Evolutionary conservation across 805 yeast genomes (phyloP).

Genomic region (Ogataea siamensis): DNA sequence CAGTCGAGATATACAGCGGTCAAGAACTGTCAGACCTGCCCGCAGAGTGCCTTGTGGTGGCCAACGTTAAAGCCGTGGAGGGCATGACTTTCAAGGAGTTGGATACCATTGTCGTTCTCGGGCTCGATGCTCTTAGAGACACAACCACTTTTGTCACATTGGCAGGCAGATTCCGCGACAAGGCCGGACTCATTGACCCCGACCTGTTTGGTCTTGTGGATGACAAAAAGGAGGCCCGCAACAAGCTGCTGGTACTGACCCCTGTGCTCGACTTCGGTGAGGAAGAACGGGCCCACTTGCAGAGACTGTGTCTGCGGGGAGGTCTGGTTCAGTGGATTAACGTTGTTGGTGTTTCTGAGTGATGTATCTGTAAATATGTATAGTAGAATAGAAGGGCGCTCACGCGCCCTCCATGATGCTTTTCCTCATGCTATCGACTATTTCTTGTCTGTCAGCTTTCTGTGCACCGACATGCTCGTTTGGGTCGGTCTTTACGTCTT

Average conservation of each 20-base stretch:
- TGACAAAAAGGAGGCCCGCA: slow-evolving; percentile 1
- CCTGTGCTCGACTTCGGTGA: slow-evolving; percentile 26
- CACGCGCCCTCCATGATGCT: neutral
- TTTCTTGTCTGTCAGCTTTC: neutral
- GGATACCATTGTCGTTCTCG: slow-evolving; percentile 30
- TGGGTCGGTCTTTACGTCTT: slow-evolving; percentile 12
- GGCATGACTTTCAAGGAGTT: slow-evolving; percentile 31
- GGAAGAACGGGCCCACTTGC: slow-evolving; percentile 33
- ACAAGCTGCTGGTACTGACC: slow-evolving; percentile 20
- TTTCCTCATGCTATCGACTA: neutral
- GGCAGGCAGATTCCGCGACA: slow-evolving; percentile 29
- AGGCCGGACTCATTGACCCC: slow-evolving; percentile 21
- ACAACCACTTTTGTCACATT: slow-evolving; percentile 23
- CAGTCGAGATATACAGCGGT: slow-evolving; percentile 15
- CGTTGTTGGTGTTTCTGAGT: slow-evolving; percentile 24
- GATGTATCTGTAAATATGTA: slow-evolving; percentile 13
- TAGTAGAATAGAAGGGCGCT: slow-evolving; percentile 7
- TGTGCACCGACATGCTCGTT: neutral
- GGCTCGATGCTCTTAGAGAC: slow-evolving; percentile 32
- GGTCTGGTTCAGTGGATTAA: slow-evolving; percentile 28
- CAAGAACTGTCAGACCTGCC: neutral
- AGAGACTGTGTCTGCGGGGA: slow-evolving; percentile 28
- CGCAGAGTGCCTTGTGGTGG: slow-evolving; percentile 16
- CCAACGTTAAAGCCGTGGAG: slow-evolving; percentile 25
- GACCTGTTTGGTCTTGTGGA: slow-evolving; percentile 18